These are phyloP conservation scores for Agapanthus africanus DNA, from an alignment of 106 monocot species.

Conservation along the genomic window DNA sequence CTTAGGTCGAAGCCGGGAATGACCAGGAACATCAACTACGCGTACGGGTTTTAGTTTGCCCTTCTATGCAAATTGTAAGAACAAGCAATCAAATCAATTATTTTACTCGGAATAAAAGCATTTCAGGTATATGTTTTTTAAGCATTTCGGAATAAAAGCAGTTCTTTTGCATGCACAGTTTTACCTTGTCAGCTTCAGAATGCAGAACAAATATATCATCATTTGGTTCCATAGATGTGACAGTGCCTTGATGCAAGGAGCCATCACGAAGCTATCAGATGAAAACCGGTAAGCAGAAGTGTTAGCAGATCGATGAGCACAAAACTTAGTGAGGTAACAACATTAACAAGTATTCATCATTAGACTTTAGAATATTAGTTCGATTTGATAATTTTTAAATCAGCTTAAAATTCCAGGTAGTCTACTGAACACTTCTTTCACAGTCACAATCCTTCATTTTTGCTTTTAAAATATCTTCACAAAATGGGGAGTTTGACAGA, in stretches of 20 bases:
- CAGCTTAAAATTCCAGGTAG: too few relatives aligned
- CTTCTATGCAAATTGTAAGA: constrained; percentile 26
- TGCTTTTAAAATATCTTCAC: too few relatives aligned
- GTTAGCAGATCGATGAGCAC: too few relatives aligned
- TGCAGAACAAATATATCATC: constrained; percentile 67
- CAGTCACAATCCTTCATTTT: too few relatives aligned
- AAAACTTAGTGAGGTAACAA: too few relatives aligned
- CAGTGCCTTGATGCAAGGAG: constrained; percentile 83
- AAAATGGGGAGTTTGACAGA: too few relatives aligned
- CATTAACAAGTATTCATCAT: too few relatives aligned
- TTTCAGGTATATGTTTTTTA: neutral
- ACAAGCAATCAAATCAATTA: neutral
- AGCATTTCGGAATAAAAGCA: neutral
- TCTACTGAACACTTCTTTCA: too few relatives aligned
- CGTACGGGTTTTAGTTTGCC: constrained; percentile 65
- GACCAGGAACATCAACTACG: constrained; percentile 91
- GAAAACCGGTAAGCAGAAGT: too few relatives aligned
- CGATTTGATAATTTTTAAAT: too few relatives aligned
- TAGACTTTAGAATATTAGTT: too few relatives aligned
- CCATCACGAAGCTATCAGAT: constrained; percentile 90
- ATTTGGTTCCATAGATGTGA: constrained; percentile 97
- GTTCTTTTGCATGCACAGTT: neutral
- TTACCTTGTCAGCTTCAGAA: constrained; percentile 81
- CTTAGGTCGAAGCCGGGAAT: constrained; percentile 77
- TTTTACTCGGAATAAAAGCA: neutral